Conservation (phyloP, 2,329 filamentous ascomycete genomes). For the Ophiosphaerella korrae region DNA sequence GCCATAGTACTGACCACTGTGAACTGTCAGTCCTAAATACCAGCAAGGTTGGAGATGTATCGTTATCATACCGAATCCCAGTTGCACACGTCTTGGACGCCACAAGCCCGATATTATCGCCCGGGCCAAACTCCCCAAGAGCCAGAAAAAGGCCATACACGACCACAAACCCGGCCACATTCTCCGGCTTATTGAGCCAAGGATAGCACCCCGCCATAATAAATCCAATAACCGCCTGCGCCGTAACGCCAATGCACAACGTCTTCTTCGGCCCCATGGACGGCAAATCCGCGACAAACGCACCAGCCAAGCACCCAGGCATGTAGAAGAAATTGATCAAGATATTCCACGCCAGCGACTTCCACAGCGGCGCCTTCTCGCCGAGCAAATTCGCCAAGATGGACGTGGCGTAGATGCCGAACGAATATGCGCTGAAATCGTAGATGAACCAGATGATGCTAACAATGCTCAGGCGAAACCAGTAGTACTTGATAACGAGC, state of each 20-base stretch:
- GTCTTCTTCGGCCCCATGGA: slow-evolving; percentile 78
- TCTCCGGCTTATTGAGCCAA: slow-evolving; percentile 66
- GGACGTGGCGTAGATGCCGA: slow-evolving; percentile 80
- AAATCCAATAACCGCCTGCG: slow-evolving; percentile 81
- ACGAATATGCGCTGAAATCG: slow-evolving; percentile 80
- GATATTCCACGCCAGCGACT: slow-evolving; percentile 84
- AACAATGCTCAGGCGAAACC: slow-evolving; percentile 60
- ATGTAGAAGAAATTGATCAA: slow-evolving; percentile 89
- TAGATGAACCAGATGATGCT: slow-evolving; percentile 63
- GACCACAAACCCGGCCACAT: slow-evolving; percentile 77
- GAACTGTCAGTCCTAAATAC: not conserved
- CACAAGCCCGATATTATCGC: slow-evolving; percentile 87
- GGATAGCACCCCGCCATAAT: slow-evolving; percentile 84
- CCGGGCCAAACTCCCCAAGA: slow-evolving; percentile 81
- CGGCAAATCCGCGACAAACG: slow-evolving; percentile 70
- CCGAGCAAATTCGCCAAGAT: slow-evolving; percentile 72
- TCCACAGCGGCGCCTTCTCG: slow-evolving; percentile 67
- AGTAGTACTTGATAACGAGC: slow-evolving; percentile 60
- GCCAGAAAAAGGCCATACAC: slow-evolving; percentile 80
- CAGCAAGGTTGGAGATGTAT: not conserved
- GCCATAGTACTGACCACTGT: slow-evolving; percentile 72
- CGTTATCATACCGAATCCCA: slow-evolving; percentile 62
- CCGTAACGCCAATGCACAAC: slow-evolving; percentile 70
- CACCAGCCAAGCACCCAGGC: slow-evolving; percentile 78
- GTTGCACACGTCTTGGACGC: slow-evolving; percentile 89